Conservation (phyloP, 139 green algal genomes). For the Edaphochlamys debaryana region DNA sequence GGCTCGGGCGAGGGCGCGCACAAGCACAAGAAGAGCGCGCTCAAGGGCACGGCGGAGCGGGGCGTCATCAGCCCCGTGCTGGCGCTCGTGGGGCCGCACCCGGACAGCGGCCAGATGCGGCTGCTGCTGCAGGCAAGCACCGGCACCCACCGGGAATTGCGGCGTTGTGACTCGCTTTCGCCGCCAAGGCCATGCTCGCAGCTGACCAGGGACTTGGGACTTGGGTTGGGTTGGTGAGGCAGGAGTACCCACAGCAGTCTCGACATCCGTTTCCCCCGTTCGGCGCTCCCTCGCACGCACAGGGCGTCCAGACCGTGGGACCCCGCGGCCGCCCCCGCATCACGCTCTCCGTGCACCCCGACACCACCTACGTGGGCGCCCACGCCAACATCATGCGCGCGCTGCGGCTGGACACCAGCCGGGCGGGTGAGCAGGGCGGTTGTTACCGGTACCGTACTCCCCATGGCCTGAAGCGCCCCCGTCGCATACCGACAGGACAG, state of each 20-base stretch:
- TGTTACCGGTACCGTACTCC: too few species aligned
- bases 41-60: background rate
- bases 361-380: slow-evolving; percentile 14
- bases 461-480: too few species aligned
- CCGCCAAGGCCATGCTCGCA: background rate
- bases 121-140: background rate
- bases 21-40: background rate
- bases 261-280: background rate
- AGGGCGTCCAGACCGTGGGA: background rate
- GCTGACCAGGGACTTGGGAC: background rate
- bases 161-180: background rate
- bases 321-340: slow-evolving; percentile 6
- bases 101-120: slow-evolving; percentile 6
- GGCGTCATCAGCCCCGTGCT: background rate
- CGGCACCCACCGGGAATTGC: too few species aligned
- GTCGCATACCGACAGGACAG: too few species aligned
- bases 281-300: background rate
- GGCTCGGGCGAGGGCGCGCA: background rate
- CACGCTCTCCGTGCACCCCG: slow-evolving; percentile 27
- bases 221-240: too few species aligned
- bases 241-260: too few species aligned
- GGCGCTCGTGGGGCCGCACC: slow-evolving; percentile 11
- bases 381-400: slow-evolving; percentile 30
- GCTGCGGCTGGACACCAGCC: slow-evolving; percentile 10
- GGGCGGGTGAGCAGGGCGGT: too few species aligned